These are phyloP conservation scores for Trichosporon sp. DNA, from an alignment of 1,284 basidiomycete genomes.

Conservation along the genomic window DNA sequence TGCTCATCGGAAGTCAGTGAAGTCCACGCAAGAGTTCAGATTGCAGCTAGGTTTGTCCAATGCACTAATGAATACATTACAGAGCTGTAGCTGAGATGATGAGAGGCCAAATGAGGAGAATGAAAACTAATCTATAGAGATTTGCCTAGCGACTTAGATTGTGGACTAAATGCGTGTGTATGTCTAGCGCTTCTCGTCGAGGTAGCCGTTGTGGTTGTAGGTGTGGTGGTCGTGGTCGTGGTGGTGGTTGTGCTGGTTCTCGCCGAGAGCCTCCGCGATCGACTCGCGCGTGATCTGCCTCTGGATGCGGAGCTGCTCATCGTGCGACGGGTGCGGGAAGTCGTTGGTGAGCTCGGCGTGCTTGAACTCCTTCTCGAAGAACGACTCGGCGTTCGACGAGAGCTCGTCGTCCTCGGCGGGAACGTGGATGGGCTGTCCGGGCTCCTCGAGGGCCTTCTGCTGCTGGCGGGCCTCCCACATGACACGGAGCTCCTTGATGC, in stretches of 20 bases:
- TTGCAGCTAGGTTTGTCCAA: too few species aligned
- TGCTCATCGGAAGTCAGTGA: too few species aligned
- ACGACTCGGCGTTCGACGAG: constrained; percentile 24
- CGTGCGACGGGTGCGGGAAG: constrained; percentile 1
- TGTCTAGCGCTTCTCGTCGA: not conserved
- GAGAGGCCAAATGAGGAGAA: not conserved
- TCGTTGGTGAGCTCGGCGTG: constrained; percentile 5
- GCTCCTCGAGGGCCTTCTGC: constrained; percentile 22
- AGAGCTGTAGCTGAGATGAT: not conserved
- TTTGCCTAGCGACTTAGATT: not conserved
- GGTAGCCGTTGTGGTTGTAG: too few species aligned
- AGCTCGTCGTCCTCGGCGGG: constrained; percentile 31
- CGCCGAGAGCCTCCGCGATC: constrained; percentile 3
- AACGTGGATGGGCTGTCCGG: constrained; percentile 16
- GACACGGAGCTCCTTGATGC: constrained; percentile 52
- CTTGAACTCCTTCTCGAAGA: constrained; percentile 26
- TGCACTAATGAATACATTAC: not conserved
- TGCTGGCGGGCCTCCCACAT: constrained; percentile 44
- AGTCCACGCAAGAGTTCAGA: too few species aligned
- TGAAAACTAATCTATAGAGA: not conserved
- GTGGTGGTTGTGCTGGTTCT: too few species aligned
- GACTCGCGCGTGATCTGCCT: constrained; percentile 35
- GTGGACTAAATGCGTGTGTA: not conserved
- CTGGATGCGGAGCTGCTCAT: constrained; percentile 29
- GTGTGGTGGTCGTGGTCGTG: too few species aligned